phyloP scores from a whole-genome alignment of 371 early-diverging fungal genomes.

The Umbelopsis sp. region DNA sequence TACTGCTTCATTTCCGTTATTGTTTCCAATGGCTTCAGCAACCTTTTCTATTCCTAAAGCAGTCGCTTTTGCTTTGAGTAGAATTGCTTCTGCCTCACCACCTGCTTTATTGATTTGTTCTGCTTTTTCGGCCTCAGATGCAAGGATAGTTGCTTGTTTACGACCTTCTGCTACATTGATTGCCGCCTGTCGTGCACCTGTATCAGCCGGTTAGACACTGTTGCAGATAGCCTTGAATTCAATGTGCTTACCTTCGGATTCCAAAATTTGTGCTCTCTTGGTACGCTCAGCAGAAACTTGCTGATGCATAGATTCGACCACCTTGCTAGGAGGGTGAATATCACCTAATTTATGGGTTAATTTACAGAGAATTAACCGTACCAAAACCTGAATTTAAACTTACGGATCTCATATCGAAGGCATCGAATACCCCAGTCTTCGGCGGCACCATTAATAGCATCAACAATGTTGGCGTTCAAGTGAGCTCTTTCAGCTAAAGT shows the following conservation, averaged over 20 bases:
- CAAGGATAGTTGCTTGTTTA: conserved; percentile 91
- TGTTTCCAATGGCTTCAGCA: conserved; percentile 73
- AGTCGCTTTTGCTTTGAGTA: conserved; percentile 84
- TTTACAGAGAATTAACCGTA: background rate
- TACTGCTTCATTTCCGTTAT: conserved; percentile 84
- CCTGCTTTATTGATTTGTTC: conserved; percentile 91
- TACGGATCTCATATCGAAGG: conserved; percentile 88
- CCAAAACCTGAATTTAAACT: conserved; percentile 19
- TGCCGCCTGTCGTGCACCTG: conserved; percentile 87
- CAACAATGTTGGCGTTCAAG: conserved; percentile 92
- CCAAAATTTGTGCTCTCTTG: conserved; percentile 96
- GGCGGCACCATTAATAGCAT: conserved; percentile 93
- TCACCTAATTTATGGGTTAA: conserved; percentile 62
- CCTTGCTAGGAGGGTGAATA: conserved; percentile 95
- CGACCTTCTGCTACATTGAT: conserved; percentile 98
- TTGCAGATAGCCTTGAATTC: background rate
- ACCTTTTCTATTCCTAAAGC: conserved; percentile 83
- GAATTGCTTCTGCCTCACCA: conserved; percentile 90
- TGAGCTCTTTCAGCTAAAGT: conserved; percentile 94
- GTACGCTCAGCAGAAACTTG: conserved; percentile 96
- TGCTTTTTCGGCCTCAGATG: conserved; percentile 90
- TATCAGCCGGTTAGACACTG: background rate
- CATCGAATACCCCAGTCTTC: conserved; percentile 97
- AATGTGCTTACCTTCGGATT: conserved; percentile 79
- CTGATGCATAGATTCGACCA: conserved; percentile 97